These are phyloP conservation scores for Mycena indigotica DNA, from an alignment of 768 basidiomycete species.

Conservation along the genomic window DNA sequence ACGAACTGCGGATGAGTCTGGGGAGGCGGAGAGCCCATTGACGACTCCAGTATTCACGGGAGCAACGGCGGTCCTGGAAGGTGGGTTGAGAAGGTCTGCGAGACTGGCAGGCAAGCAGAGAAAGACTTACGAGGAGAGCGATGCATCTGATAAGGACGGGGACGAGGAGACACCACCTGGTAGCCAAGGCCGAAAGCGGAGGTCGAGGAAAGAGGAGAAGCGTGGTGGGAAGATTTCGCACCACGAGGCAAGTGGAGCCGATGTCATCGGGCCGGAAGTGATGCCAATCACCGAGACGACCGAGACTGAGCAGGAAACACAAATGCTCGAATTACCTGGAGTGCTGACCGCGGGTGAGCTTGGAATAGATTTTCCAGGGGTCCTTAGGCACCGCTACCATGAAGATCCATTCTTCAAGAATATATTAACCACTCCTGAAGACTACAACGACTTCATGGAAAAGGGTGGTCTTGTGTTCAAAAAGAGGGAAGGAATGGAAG, in stretches of 20 bases:
- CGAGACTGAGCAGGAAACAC: not conserved
- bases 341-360: not conserved
- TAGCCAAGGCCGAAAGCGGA: not conserved
- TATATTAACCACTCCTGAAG: conserved; percentile 25
- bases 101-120: not conserved
- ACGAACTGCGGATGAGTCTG: not conserved
- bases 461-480: conserved; percentile 27
- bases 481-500: not conserved
- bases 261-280: too few species aligned
- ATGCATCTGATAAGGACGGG: not conserved
- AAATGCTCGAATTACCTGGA: not conserved
- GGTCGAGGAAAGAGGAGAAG: too few species aligned
- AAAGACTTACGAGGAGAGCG: not conserved
- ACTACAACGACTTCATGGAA: conserved; percentile 31
- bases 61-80: conserved; percentile 9
- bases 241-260: too few species aligned
- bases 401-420: conserved; percentile 28
- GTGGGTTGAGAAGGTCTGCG: not conserved
- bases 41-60: conserved; percentile 8
- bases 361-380: not conserved
- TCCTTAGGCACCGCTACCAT: not conserved
- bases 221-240: too few species aligned
- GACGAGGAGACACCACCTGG: too few species aligned
- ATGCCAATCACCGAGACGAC: too few species aligned
- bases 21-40: conserved; percentile 11